Evolutionary conservation across 2,329 filamentous ascomycete species (phyloP).

Genomic region (Aspergillus felis): DNA sequence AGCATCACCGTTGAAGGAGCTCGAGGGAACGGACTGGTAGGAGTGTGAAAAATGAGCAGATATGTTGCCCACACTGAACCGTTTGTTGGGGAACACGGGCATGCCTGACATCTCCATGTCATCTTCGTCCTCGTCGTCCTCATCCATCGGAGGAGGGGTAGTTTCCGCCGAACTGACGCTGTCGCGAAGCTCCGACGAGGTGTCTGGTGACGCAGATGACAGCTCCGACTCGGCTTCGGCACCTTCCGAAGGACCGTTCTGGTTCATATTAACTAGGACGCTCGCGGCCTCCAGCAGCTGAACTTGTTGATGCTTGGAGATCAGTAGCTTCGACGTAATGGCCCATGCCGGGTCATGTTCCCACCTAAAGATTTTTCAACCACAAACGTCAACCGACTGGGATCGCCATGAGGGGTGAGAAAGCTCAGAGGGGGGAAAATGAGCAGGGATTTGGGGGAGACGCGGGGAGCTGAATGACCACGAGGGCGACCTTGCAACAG

Average conservation of each 20-base stretch:
- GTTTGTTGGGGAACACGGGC: constrained; percentile 52
- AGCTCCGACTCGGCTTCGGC: constrained; percentile 71
- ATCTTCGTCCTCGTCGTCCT: constrained; percentile 39
- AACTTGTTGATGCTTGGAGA: constrained; percentile 99
- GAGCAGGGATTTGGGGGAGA: constrained; percentile 10
- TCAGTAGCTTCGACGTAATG: constrained; percentile 92
- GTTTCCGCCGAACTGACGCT: constrained; percentile 84
- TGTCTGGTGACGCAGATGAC: constrained; percentile 76
- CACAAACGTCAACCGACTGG: constrained; percentile 40
- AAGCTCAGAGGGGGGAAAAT: constrained; percentile 28
- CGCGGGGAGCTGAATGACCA: constrained; percentile 26
- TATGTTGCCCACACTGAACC: constrained; percentile 48
- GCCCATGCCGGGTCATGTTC: constrained; percentile 99
- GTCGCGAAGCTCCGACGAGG: constrained; percentile 71
- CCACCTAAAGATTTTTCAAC: constrained; percentile 63
- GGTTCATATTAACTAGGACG: constrained; percentile 89
- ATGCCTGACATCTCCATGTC: constrained; percentile 44
- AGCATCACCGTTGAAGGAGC: constrained; percentile 53
- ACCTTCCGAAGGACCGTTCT: constrained; percentile 59
- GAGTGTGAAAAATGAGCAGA: constrained; percentile 64
- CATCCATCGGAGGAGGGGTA: constrained; percentile 77
- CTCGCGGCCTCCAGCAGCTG: constrained; percentile 94
- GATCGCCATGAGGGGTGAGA: constrained; percentile 20
- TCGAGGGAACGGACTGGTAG: constrained; percentile 67
- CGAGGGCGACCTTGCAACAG: constrained; percentile 36